Percentiles rank a stretch among this genome's conserved stretches.
These are phyloP conservation scores for Solanum piurae DNA, from an alignment of 257 asterid genomes.

Conservation along the genomic window DNA sequence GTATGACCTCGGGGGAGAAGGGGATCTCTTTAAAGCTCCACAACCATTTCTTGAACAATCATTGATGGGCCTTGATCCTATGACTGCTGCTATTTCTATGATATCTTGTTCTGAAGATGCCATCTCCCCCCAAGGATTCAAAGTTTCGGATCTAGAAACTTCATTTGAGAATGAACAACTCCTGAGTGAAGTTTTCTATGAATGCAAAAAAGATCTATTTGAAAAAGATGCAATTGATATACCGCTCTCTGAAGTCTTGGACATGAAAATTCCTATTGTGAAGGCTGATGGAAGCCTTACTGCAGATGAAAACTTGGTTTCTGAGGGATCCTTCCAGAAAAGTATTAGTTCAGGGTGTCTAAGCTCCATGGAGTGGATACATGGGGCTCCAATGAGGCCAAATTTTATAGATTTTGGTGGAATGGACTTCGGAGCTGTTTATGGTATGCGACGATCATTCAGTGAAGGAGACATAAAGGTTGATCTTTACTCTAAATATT, in stretches of 20 bases:
- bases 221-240: constrained; percentile 70
- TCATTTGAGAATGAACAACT: constrained; percentile 63
- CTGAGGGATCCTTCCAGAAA: constrained; percentile 45
- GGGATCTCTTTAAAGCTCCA: constrained; percentile 83
- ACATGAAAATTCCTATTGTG: constrained; percentile 26
- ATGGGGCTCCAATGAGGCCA: constrained; percentile 44
- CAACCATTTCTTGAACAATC: constrained; percentile 61
- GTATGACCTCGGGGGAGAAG: constrained; percentile 76
- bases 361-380: constrained; percentile 41
- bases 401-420: constrained; percentile 68
- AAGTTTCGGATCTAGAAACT: constrained; percentile 55
- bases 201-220: constrained; percentile 79
- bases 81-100: constrained; percentile 77
- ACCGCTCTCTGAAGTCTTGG: constrained; percentile 46
- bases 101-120: constrained; percentile 70
- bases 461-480: constrained; percentile 98
- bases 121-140: constrained; percentile 51
- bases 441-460: constrained; percentile 80
- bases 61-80: constrained; percentile 56
- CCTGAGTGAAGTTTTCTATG: constrained; percentile 72
- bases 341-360: constrained; percentile 57
- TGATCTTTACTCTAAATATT: constrained; percentile 7
- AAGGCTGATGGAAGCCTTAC: constrained; percentile 22
- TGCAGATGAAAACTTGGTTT: constrained; percentile 22
- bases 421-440: constrained; percentile 54